These are phyloP conservation scores for Microthlaspi erraticum DNA, from an alignment of 345 rosid genomes.

Conservation along the genomic window DNA sequence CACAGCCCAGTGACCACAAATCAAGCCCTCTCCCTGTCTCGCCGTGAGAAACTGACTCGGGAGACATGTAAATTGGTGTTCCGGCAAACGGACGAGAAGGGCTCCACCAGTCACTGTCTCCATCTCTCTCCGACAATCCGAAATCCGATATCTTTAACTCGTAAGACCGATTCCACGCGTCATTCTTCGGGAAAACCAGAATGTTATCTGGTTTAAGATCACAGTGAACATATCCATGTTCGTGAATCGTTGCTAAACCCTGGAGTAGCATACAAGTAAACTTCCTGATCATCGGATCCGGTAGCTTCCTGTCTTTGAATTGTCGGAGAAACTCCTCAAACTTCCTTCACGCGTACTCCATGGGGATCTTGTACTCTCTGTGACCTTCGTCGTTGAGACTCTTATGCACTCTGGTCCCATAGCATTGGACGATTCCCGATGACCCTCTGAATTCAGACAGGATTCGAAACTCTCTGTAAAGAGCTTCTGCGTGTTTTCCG, in stretches of 20 bases:
- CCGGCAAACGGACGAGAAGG: constrained; percentile 7
- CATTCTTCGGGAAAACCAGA: constrained; percentile 21
- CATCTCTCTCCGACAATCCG: constrained; percentile 20
- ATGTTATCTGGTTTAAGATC: constrained; percentile 40
- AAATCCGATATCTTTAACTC: constrained; percentile 27
- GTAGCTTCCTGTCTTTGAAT: constrained; percentile 35
- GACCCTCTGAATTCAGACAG: no score
- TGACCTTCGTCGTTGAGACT: constrained; percentile 10
- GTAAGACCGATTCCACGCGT: not conserved
- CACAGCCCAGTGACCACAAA: constrained; percentile 59
- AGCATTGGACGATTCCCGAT: constrained; percentile 42
- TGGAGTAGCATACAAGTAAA: constrained; percentile 46
- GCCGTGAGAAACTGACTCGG: constrained; percentile 26
- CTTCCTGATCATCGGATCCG: constrained; percentile 44
- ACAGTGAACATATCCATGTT: constrained; percentile 36
- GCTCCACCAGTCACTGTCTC: constrained; percentile 23
- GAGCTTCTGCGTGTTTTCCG: no score
- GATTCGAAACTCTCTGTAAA: no score
- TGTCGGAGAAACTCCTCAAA: constrained; percentile 36
- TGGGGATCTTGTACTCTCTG: constrained; percentile 40
- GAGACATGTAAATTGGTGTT: constrained; percentile 29
- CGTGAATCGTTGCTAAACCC: constrained; percentile 48
- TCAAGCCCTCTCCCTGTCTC: constrained; percentile 45
- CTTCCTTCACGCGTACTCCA: constrained; percentile 57
- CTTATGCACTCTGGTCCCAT: constrained; percentile 38